These are phyloP conservation scores for Saccharomycopsis oosterbeekiorum DNA, from an alignment of 805 yeast genomes.

Conservation along the genomic window DNA sequence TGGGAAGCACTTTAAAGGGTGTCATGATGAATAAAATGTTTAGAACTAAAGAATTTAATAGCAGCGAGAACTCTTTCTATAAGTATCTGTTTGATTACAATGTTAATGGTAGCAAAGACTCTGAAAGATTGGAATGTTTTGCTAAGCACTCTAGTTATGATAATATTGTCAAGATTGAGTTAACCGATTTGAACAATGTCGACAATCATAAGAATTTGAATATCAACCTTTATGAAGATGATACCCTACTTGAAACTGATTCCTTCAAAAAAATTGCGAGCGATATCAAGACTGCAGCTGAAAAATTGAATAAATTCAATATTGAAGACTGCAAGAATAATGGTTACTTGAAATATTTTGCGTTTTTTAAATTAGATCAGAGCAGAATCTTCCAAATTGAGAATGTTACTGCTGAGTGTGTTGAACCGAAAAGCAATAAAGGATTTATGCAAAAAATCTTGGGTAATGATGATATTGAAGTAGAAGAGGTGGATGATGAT, in stretches of 20 bases:
- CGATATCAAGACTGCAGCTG: conserved; percentile 7
- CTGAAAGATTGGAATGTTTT: conserved; percentile 29
- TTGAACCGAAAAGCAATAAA: conserved; percentile 3
- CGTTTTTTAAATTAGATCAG: conserved; percentile 35
- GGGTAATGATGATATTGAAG: conserved; percentile 1
- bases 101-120: background rate
- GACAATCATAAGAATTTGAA: conserved; percentile 4
- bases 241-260: conserved; percentile 21
- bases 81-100: conserved; percentile 31
- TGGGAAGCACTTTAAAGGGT: conserved; percentile 84
- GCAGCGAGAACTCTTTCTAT: conserved; percentile 46
- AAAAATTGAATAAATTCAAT: conserved; percentile 6
- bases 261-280: conserved; percentile 5
- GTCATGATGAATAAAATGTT: conserved; percentile 61
- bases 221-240: conserved; percentile 20
- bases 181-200: conserved; percentile 26
- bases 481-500: background rate
- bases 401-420: conserved; percentile 37
- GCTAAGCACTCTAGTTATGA: conserved; percentile 36
- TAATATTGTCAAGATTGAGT: conserved; percentile 27
- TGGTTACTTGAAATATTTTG: conserved; percentile 29
- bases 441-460: conserved; percentile 17
- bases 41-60: conserved; percentile 49
- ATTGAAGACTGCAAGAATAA: conserved; percentile 10
- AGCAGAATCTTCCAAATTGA: conserved; percentile 42